These are phyloP conservation scores for Fusarium xylarioides DNA, from an alignment of 2,329 filamentous ascomycete genomes.

Conservation along the genomic window DNA sequence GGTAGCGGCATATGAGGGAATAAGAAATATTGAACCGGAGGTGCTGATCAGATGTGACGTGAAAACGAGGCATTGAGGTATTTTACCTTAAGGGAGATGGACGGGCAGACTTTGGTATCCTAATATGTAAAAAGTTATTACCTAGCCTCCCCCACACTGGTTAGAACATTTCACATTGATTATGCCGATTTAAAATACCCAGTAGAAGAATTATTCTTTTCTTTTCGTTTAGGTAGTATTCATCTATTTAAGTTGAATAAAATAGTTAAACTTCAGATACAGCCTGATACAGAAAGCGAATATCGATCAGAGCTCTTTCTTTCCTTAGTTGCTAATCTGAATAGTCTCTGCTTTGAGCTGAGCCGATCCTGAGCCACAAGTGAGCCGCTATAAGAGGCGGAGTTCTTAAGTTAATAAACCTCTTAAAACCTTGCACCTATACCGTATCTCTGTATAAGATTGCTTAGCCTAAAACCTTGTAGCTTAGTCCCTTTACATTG, in stretches of 20 bases:
- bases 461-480: too few species aligned
- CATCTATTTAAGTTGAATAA: too few species aligned
- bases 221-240: not conserved
- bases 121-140: not conserved
- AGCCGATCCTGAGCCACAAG: too few species aligned
- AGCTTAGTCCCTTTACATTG: too few species aligned
- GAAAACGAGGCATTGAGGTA: not conserved
- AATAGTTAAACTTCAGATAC: not conserved
- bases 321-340: too few species aligned
- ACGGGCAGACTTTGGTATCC: not conserved
- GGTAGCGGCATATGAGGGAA: not conserved
- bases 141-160: not conserved
- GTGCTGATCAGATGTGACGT: not conserved
- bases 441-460: too few species aligned
- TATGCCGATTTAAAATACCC: not conserved
- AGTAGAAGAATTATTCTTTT: accelerated
- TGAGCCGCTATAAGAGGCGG: too few species aligned
- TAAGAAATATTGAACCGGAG: not conserved
- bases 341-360: too few species aligned
- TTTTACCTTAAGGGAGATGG: not conserved
- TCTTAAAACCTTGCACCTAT: too few species aligned
- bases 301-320: too few species aligned
- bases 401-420: too few species aligned
- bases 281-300: too few species aligned
- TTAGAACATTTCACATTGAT: not conserved